Base-by-base conservation (phyloP, 331 rosid species). In the Dryas integrifolia region DNA sequence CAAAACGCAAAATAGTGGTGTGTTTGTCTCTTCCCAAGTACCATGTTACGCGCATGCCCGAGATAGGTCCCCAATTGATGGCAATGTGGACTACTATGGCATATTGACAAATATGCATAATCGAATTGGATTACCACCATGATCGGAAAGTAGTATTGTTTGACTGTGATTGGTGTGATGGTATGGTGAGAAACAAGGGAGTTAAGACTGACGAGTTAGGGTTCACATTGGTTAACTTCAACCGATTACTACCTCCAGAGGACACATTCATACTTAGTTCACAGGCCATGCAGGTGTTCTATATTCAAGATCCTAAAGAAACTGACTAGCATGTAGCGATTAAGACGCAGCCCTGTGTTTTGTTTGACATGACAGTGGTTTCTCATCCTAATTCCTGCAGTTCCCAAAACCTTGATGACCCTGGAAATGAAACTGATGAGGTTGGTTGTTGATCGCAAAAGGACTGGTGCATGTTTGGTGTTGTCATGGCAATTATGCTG, bases 151-250 rank as follows among this genome's bases (percentile, higher is more conserved):
- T 60, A 0, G 13, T 60, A 2, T 39, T 60, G 6, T 21, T 60
- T 60, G 47, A 60, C 0, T 60, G 47, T 39, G 21, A 60, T 60
- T 60, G 12, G 12, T 1, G 13, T 2, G 43, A 13, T 39, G 48
- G 5, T 2, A 15, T 0, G 18, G 4, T 6, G 0, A 5, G 18
- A 15, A 6, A 1, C 1, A 21, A 0, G 5, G 12, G 66, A 4
- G 9, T 7, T 12, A 38, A 15, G 11, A 60, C 38, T 0, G 66
- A 60, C 13, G 11, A 39, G 0, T 39, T 30, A 35, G 47, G 65
- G 2, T 60, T 60, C 9, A 38, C 9, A 2, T 9, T 60, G 14
- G 21, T 39, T 2, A 39, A 38, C 14, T 60, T 60, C 5, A 7
- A 60, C 0, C 10, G 12, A 1, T 5, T 60, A 2, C 6, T 13